These are phyloP conservation scores for Phytopythium delawarense DNA, from an alignment of 352 stramenopile genomes.

Conservation along the genomic window DNA sequence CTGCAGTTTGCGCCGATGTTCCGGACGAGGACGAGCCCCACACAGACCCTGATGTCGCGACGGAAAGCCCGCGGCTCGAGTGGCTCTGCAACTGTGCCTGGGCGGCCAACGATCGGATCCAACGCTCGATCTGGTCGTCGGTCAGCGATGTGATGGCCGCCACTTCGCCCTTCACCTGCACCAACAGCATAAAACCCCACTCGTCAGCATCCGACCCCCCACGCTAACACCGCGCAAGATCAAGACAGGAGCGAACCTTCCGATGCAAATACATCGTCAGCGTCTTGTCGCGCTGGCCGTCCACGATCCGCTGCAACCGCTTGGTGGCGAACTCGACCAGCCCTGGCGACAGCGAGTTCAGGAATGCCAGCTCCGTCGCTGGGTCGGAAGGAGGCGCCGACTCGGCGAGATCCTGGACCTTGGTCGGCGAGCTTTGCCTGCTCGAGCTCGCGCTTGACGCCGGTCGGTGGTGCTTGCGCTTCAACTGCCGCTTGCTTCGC, in stretches of 20 bases:
- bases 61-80: slow-evolving; percentile 10
- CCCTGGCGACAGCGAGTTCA: slow-evolving; percentile 27
- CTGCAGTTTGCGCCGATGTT: neutral
- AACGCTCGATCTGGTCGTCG: slow-evolving; percentile 61
- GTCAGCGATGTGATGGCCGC: slow-evolving; percentile 53
- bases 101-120: slow-evolving; percentile 38
- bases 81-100: slow-evolving; percentile 28
- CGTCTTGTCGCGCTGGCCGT: slow-evolving; percentile 48
- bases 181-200: neutral
- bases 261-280: slow-evolving; percentile 35
- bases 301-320: slow-evolving; percentile 47
- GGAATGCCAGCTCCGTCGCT: slow-evolving; percentile 42
- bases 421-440: slow-evolving; percentile 24
- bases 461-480: slow-evolving; percentile 36
- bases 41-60: slow-evolving; percentile 6
- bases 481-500: slow-evolving; percentile 49
- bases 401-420: slow-evolving; percentile 28
- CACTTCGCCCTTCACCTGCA: slow-evolving; percentile 37
- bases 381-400: slow-evolving; percentile 24
- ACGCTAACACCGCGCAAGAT: neutral
- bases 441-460: slow-evolving; percentile 21
- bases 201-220: neutral
- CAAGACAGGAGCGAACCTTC: slow-evolving; percentile 23
- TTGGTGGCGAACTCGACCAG: slow-evolving; percentile 39
- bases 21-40: neutral